Evolutionary conservation across 495 filamentous ascomycete genomes (phyloP), one percentile per base, ranked within the genome.

Genomic region (Talaromyces borbonicus): DNA sequence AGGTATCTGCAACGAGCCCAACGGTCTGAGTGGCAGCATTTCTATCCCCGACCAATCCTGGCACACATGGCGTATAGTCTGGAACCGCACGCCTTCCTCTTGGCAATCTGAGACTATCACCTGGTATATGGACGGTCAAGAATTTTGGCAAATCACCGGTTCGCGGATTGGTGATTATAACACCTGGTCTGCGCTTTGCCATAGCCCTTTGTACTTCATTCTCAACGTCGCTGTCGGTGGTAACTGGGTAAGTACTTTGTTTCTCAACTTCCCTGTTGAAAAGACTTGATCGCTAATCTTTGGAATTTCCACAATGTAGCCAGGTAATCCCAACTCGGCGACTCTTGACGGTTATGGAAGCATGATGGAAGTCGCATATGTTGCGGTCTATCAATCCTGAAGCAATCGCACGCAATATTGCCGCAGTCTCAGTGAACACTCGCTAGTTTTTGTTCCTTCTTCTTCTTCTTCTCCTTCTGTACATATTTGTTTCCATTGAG

Each of bases 41-140:
- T 12, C 19, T 31, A 35, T 46, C 9, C 29, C 43, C 2, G 43
- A 46, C 18, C 43, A 46, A 31, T 46, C 43, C 2, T 46, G 43
- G 43, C 43, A 46, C 27, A 46, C 43, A 24, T 46, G 43, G 43
- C 43, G 43, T 22, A 46, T 46, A 22, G 16, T n/a, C 43, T 46
- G 43, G 43, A 31, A 46, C 30, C 43, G 43, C 0, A 46, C 43
- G 0, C 29, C 43, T 5, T 46, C 43, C 15, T 20, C 14, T 31
- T 46, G 43, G 43, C 19, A 46, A 22, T 46, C 29, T 19, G 43
- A 46, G 29, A 46, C 30, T 5, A 46, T 46, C 36, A 46, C 29
- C 7, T 46, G 43, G 43, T 46, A 46, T 15, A 46, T 46, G 43
- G 43, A 46, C 18, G 43, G 43, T 5, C 5, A 9, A n/a, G 30